Evolutionary conservation across 164 flowering plant genomes (phyloP).

Genomic region (Dillenia turbinata): DNA sequence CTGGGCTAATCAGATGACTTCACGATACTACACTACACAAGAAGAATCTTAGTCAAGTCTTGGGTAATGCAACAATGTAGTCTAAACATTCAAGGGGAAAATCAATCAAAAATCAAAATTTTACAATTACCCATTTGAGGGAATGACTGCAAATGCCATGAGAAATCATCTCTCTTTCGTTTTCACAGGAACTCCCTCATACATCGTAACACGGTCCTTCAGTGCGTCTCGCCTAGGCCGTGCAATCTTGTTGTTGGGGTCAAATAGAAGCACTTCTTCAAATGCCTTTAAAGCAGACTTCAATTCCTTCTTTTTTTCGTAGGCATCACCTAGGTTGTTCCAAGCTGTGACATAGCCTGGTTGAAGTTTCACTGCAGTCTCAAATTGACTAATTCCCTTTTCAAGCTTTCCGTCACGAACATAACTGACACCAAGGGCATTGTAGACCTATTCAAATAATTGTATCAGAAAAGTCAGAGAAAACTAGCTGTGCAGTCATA

Average conservation of each 20-base stretch:
- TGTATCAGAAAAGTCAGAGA: not conserved
- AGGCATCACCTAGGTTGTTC: constrained; percentile 98
- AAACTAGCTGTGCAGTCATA: too few relatives aligned
- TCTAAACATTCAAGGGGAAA: not conserved
- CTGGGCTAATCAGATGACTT: too few relatives aligned
- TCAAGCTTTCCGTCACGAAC: constrained; percentile 72
- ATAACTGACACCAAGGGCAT: constrained; percentile 89
- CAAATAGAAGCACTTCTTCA: constrained; percentile 86
- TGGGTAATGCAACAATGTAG: too few relatives aligned
- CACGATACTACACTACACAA: too few relatives aligned
- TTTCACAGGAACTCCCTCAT: constrained; percentile 72
- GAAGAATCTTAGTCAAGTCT: too few relatives aligned
- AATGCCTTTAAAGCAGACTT: constrained; percentile 81
- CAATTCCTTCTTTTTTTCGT: constrained; percentile 75
- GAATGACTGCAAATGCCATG: not conserved
- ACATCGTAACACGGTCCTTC: constrained; percentile 58
- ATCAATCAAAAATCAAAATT: constrained; percentile 6
- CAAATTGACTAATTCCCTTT: constrained; percentile 78
- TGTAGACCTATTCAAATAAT: constrained; percentile 58
- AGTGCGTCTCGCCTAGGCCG: constrained; percentile 72
- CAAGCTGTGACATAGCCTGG: constrained; percentile 97
- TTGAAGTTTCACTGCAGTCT: constrained; percentile 80
- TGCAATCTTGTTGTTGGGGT: constrained; percentile 87
- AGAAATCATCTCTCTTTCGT: constrained; percentile 44
- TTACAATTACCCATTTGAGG: not conserved